Evolutionary conservation across 1,284 basidiomycete genomes (phyloP).

Genomic region (Ceratobasidium sp.): DNA sequence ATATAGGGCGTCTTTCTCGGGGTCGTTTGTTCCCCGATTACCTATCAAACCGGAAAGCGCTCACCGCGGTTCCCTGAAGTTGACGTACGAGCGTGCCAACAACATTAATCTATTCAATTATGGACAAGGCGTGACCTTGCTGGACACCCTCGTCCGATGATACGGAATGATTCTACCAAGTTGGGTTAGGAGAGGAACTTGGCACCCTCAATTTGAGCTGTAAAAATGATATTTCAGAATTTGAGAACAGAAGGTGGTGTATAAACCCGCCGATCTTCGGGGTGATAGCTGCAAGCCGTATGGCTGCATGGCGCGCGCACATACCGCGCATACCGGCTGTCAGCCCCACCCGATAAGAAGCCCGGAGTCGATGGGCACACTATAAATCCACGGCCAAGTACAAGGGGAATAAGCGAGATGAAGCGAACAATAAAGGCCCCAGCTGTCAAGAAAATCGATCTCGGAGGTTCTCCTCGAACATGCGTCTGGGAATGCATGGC

Average conservation of each 20-base stretch:
- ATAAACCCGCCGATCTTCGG: too few relatives aligned
- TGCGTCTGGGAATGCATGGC: background rate
- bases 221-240: background rate
- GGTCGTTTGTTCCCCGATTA: background rate
- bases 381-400: background rate
- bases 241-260: too few relatives aligned
- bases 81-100: background rate
- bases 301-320: too few relatives aligned
- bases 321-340: background rate
- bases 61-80: background rate
- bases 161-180: background rate
- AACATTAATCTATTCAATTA: background rate
- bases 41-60: background rate
- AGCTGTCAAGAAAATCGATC: background rate
- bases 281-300: background rate
- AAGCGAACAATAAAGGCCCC: background rate
- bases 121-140: background rate
- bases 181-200: background rate
- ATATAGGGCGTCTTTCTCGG: background rate
- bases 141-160: background rate
- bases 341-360: background rate
- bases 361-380: background rate
- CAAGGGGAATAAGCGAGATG: background rate
- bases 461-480: background rate
- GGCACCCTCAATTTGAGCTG: background rate